phyloP scores from a whole-genome alignment of 352 stramenopile species.

The Globisporangium splendens region DNA sequence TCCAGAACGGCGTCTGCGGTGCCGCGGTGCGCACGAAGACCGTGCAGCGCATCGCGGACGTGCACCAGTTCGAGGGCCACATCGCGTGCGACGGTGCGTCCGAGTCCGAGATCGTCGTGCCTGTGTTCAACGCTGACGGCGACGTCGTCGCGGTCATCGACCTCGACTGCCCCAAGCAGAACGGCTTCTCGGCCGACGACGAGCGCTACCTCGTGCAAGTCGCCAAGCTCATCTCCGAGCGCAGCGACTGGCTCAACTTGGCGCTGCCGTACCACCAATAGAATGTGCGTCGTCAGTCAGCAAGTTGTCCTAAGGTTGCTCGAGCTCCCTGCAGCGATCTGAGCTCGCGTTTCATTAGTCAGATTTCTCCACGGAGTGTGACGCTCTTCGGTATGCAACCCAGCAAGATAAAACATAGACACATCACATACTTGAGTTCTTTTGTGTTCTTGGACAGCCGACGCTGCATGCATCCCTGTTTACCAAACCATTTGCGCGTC shows the following conservation, averaged over 20 bases:
- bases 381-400: too few relatives aligned
- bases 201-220: conserved; percentile 64
- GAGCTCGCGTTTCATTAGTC: too few relatives aligned
- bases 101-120: conserved; percentile 79
- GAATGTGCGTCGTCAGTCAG: background rate
- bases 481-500: too few relatives aligned
- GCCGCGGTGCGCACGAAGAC: conserved; percentile 57
- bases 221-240: conserved; percentile 46
- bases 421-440: too few relatives aligned
- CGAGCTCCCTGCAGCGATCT: too few relatives aligned
- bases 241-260: conserved; percentile 67
- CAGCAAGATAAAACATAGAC: too few relatives aligned
- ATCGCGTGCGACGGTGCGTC: conserved; percentile 82
- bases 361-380: too few relatives aligned
- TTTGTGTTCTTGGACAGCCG: too few relatives aligned
- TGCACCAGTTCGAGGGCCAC: conserved; percentile 75
- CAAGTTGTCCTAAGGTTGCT: too few relatives aligned
- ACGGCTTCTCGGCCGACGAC: conserved; percentile 71
- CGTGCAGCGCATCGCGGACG: conserved; percentile 69
- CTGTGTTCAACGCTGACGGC: conserved; percentile 57
- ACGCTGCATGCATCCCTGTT: too few relatives aligned
- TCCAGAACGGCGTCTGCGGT: conserved; percentile 71
- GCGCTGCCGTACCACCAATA: conserved; percentile 50
- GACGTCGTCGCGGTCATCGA: conserved; percentile 75
- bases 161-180: conserved; percentile 67